Evolutionary conservation across 2,329 filamentous ascomycete species (phyloP).

Genomic region (Verticillium longisporum): DNA sequence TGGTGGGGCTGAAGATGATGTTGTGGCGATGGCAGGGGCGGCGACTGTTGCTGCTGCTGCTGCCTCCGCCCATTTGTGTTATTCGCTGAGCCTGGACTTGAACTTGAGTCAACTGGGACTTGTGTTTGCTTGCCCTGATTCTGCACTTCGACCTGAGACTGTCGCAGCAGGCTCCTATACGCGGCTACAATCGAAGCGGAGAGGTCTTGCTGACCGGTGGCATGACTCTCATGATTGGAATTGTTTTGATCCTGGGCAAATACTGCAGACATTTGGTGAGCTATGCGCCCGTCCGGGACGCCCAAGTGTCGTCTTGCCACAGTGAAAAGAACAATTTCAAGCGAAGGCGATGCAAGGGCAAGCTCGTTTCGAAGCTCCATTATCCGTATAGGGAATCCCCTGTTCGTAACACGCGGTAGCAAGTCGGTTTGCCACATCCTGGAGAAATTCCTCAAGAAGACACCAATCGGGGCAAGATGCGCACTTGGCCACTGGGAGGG

Average conservation of each 20-base stretch:
- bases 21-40: not conserved
- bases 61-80: not conserved
- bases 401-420: slow-evolving; percentile 23
- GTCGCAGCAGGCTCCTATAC: not conserved
- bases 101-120: too few relatives aligned
- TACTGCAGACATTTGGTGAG: slow-evolving; percentile 23
- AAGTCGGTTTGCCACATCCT: slow-evolving; percentile 27
- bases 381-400: slow-evolving; percentile 47
- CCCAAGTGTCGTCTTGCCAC: slow-evolving; percentile 41
- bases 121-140: not conserved
- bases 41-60: not conserved
- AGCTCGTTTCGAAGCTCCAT: slow-evolving; percentile 46
- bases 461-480: not conserved
- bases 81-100: too few relatives aligned
- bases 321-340: slow-evolving; percentile 49
- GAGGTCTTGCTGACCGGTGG: not conserved
- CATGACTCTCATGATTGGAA: not conserved
- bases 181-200: not conserved
- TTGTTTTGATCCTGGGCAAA: slow-evolving; percentile 18
- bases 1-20: not conserved
- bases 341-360: slow-evolving; percentile 37
- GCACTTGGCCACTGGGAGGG: not conserved
- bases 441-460: not conserved
- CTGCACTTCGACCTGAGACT: not conserved
- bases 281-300: slow-evolving; percentile 24